These are phyloP conservation scores for Lecanicillium sp. DNA, from an alignment of 2,329 filamentous ascomycete genomes.

Conservation along the genomic window DNA sequence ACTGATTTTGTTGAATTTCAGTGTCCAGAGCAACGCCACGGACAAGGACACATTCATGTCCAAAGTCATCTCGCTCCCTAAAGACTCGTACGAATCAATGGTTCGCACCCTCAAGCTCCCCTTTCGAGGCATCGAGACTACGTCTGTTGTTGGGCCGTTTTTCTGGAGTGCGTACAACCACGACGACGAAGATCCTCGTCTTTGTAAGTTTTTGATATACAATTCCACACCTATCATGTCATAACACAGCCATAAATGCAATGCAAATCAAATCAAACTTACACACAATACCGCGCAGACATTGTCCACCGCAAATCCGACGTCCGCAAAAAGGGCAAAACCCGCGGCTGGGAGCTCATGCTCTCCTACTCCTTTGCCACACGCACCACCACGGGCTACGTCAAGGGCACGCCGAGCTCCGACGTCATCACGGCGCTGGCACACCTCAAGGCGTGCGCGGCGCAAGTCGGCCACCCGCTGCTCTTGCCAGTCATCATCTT, in stretches of 20 bases:
- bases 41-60: constrained; percentile 51
- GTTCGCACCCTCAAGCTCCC: constrained; percentile 45
- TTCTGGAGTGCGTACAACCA: constrained; percentile 53
- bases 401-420: constrained; percentile 52
- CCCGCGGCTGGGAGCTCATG: constrained; percentile 57
- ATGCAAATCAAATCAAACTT: too few species aligned
- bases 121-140: constrained; percentile 49
- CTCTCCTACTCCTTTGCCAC: constrained; percentile 48
- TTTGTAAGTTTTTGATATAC: constrained; percentile 35
- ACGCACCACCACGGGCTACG: constrained; percentile 49
- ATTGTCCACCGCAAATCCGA: constrained; percentile 59
- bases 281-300: constrained; percentile 27
- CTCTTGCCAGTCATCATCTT: constrained; percentile 51
- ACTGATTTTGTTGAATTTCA: constrained; percentile 19
- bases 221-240: not conserved
- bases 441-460: constrained; percentile 40
- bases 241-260: not conserved
- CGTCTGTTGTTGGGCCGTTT: constrained; percentile 52
- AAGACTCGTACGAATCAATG: constrained; percentile 46
- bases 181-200: constrained; percentile 46
- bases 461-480: constrained; percentile 47
- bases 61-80: constrained; percentile 43
- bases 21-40: constrained; percentile 47
- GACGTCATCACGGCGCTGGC: constrained; percentile 40
- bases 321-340: constrained; percentile 55